Evolutionary conservation across 352 stramenopile genomes (phyloP), one percentile per base, ranked within the genome.

Genomic region (Phytophthora fragariae): DNA sequence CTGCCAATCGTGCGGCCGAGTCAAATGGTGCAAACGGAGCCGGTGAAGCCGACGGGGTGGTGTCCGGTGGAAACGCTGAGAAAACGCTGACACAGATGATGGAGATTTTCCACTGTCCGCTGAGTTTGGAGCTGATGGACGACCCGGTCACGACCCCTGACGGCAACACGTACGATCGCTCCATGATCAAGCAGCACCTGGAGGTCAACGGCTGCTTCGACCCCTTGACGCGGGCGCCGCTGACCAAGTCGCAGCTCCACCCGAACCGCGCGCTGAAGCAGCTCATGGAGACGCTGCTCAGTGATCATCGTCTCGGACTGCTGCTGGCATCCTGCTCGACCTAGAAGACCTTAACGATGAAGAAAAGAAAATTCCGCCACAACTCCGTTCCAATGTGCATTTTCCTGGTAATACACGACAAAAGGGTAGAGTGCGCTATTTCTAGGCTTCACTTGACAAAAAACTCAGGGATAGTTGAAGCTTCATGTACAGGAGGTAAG

Each of bases 71-170:
- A 31, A 65, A 72, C 2, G 72, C 68, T 5, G 77, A 86, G 21
- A 84, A 84, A 57, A 85, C 76, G 4, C 72, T 93, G 3, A 80
- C 82, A 61, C 83, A 92, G 57, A 88, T 93, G 71, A 82, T 93
- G 71, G 86, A 93, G 15, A 52, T 91, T 6, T 92, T 92, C 57
- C 82, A 86, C 41, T 94, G 86, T 37, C 86, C 86, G 11, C 46
- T 94, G 68, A 94, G 86, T 50, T 76, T 94, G 27, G 86, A 94
- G 62, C 50, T 89, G n/a, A 94, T 94, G 86, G 75, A 91, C 37
- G 84, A 94, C 55, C 86, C 86, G 1, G 86, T 94, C 3, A 92
- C 88, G 49, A 92, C 85, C 3, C 84, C 86, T 3, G 86, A 86
- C 17, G 86, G 86, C n/a, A 85, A 91, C 65, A 90, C 86, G 49